These are phyloP conservation scores for Catunica adiposa DNA, from an alignment of 2,329 filamentous ascomycete species.

Conservation along the genomic window DNA sequence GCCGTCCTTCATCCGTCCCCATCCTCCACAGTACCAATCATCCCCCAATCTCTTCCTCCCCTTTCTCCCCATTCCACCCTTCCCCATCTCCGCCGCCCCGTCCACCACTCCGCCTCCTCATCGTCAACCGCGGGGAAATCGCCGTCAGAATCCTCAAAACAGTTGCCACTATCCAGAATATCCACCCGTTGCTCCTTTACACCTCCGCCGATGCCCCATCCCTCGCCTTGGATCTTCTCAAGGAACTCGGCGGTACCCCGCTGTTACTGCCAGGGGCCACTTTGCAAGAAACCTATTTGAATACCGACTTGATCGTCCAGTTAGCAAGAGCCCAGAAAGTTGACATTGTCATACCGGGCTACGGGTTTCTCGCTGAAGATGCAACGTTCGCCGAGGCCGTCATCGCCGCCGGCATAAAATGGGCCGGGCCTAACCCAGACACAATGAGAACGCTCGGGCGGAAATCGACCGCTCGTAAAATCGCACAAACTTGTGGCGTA, in stretches of 20 bases:
- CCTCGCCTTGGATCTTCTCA: conserved; percentile 41
- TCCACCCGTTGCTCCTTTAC: conserved; percentile 54
- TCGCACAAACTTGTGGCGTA: conserved; percentile 20
- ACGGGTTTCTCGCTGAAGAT: conserved; percentile 51
- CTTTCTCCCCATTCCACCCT: neutral
- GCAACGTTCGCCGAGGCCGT: conserved; percentile 41
- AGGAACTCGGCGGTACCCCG: conserved; percentile 42
- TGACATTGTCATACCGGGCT: conserved; percentile 48
- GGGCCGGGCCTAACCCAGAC: conserved; percentile 39
- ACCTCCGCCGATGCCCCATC: conserved; percentile 43
- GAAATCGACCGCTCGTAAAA: conserved; percentile 24
- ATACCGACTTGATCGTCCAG: conserved; percentile 42
- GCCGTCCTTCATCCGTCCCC: no score
- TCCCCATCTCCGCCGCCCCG: neutral
- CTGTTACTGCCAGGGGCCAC: conserved; percentile 41
- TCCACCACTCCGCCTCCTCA: conserved; percentile 26
- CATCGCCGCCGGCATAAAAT: conserved; percentile 36
- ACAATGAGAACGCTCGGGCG: conserved; percentile 24
- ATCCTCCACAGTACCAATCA: neutral
- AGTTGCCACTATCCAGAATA: conserved; percentile 42
- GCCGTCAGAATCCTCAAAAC: conserved; percentile 55
- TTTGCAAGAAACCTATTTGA: conserved; percentile 40
- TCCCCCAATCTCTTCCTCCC: neutral
- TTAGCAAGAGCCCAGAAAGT: conserved; percentile 32
- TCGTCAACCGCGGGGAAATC: conserved; percentile 62